A percentile compares a stretch with the other conserved stretches of the same genome.
These are phyloP conservation scores for Pleurozium schreberi DNA, from an alignment of 225 moss, liverwort and hornwort genomes.

Conservation along the genomic window DNA sequence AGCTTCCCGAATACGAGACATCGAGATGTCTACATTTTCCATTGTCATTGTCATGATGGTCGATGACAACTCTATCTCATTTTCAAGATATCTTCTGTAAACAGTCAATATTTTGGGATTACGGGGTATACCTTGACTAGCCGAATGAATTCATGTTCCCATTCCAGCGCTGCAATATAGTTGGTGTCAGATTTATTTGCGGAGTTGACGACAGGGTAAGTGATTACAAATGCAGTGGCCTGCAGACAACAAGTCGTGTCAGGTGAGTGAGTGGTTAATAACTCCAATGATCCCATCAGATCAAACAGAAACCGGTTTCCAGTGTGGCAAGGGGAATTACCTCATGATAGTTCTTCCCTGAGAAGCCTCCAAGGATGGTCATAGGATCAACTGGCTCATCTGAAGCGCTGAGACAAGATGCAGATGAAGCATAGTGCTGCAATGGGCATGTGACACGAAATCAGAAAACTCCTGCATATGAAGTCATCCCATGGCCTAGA, in stretches of 20 bases:
- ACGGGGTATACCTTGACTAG: conserved; percentile 48
- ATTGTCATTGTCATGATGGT: not conserved
- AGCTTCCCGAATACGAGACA: not conserved
- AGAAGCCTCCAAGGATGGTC: conserved; percentile 76
- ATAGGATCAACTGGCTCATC: conserved; percentile 78
- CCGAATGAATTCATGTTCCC: conserved; percentile 76
- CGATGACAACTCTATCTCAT: not conserved
- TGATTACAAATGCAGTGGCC: conserved; percentile 83
- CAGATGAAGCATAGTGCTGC: conserved; percentile 86
- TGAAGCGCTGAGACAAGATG: conserved; percentile 74
- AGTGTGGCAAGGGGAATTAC: conserved; percentile 13
- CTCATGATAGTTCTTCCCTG: conserved; percentile 65
- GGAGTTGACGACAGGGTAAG: conserved; percentile 72
- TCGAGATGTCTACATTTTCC: not conserved
- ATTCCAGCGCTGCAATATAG: conserved; percentile 62
- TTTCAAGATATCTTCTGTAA: not conserved
- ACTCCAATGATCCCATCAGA: not conserved
- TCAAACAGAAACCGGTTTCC: not conserved
- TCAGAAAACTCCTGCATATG: not conserved
- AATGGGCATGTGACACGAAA: not conserved
- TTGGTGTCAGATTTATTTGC: conserved; percentile 23
- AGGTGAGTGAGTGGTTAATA: not conserved
- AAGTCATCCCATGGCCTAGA: not conserved
- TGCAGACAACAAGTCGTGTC: conserved; percentile 4
- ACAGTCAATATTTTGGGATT: not conserved